Conservation (phyloP, 768 basidiomycete species). For the Leccinum ochraceum region DNA sequence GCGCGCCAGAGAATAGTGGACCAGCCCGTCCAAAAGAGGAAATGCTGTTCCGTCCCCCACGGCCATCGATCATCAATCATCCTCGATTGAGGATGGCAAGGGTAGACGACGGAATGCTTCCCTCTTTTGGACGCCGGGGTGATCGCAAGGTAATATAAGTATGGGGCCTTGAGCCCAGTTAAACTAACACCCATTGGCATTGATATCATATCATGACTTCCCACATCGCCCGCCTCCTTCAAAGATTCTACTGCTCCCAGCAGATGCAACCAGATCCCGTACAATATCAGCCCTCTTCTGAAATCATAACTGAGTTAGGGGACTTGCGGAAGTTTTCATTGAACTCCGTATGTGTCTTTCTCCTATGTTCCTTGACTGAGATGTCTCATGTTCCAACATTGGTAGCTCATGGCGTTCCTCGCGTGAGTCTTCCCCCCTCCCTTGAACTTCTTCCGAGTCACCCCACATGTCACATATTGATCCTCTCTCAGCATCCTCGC, state of each 20-base stretch:
- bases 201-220: too few species aligned
- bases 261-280: background rate
- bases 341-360: slow-evolving; percentile 10
- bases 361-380: background rate
- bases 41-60: too few species aligned
- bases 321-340: slow-evolving; percentile 18
- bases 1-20: too few species aligned
- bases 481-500: slow-evolving; percentile 9
- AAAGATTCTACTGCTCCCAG: background rate
- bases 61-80: too few species aligned
- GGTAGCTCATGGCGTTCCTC: slow-evolving; percentile 20
- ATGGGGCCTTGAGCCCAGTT: too few species aligned
- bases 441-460: background rate
- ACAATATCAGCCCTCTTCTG: background rate
- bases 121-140: too few species aligned
- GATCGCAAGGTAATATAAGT: slow-evolving; percentile 2
- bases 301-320: slow-evolving; percentile 11
- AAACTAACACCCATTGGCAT: too few species aligned
- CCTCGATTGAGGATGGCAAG: too few species aligned
- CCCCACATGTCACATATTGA: background rate
- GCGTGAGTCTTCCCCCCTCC: slow-evolving; percentile 11
- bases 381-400: background rate
- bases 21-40: too few species aligned
- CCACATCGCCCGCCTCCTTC: background rate
- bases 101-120: too few species aligned